Evolutionary conservation across 148 eudicot species (phyloP), one percentile per base, ranked within the genome.

Genomic region (Cornus kousa): DNA sequence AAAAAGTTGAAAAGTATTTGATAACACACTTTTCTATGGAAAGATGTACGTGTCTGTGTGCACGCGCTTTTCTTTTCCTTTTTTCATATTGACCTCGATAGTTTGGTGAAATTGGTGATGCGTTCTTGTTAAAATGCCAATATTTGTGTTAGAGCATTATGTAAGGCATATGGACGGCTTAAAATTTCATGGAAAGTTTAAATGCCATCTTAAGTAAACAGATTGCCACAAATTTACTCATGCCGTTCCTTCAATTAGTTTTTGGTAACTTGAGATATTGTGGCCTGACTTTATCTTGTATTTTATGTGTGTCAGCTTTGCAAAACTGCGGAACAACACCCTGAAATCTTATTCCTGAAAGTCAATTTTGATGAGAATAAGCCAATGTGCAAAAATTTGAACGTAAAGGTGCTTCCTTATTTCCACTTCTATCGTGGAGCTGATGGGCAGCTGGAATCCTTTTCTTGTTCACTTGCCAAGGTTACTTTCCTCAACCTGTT

Each of bases 371-470:
- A 97, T 68, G 99, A 91, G 82, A 97, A 94, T 73, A 97, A 97
- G 84, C 87, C 97, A 24, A 97, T 97, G 99, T 94, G 97, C 91
- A 97, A 97, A 86, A 90, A 75, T 81, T 85, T 97, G 90, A 94
- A 97, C 72, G 99, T 97, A 48, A 97, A 92, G 86, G 99, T 97
- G 71, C 99, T 97, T 76, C 99, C 99, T 23, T 92, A 84, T 84
- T 97, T 97, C 85, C 98, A 97, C 79, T 94, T 97, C 80, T 97
- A 94, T 75, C 99, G 93, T 46, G 99, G 99, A 74, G 94, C 94
- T 50, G 98, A 92, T 71, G 97, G 98, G 70, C 93, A 87, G 85
- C 88, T 97, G 57, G 99, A 97, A 68, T 73, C 88, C 5, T 97
- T 97, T 85, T 94, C 99, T 35, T 97, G 99, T 84, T 94, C 98